phyloP scores from a whole-genome alignment of 257 asterid genomes.

The Scutellaria baicalensis region DNA sequence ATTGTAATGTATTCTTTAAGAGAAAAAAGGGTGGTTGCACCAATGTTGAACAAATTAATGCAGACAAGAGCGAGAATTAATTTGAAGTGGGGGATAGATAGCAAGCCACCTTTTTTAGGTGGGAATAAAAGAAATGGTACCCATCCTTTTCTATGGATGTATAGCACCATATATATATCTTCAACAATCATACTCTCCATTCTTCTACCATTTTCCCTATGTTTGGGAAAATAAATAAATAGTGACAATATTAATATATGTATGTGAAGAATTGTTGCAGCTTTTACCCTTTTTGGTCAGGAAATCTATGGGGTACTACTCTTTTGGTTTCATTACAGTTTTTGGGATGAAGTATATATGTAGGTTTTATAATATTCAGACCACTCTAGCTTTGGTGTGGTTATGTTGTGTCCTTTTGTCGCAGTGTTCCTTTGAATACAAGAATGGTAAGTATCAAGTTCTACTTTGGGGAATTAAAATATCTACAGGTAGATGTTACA shows the following conservation, averaged over 20 bases:
- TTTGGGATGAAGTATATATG: neutral
- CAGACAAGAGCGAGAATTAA: conserved; percentile 21
- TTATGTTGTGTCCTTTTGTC: conserved; percentile 9
- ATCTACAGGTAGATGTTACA: too few relatives aligned
- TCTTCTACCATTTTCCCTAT: neutral
- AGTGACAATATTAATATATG: neutral
- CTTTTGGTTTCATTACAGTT: conserved; percentile 2
- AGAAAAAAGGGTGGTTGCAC: conserved; percentile 23
- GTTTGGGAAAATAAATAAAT: conserved; percentile 1
- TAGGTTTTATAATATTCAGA: neutral
- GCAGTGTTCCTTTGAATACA: neutral
- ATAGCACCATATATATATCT: too few relatives aligned
- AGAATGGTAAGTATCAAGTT: neutral
- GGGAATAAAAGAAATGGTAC: neutral
- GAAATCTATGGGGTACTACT: conserved; percentile 13
- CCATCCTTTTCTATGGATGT: conserved; percentile 21
- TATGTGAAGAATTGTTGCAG: conserved; percentile 10
- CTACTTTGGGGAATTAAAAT: too few relatives aligned
- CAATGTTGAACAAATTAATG: conserved; percentile 29
- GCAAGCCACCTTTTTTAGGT: conserved; percentile 21
- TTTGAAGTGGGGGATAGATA: conserved; percentile 26
- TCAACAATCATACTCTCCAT: neutral
- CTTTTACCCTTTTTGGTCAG: conserved; percentile 22
- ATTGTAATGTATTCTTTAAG: neutral
- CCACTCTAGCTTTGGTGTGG: conserved; percentile 12